Percentiles rank a stretch among this genome's conserved stretches.
phyloP scores from a whole-genome alignment of 257 asterid genomes.

The Thymus mandschuricus region DNA sequence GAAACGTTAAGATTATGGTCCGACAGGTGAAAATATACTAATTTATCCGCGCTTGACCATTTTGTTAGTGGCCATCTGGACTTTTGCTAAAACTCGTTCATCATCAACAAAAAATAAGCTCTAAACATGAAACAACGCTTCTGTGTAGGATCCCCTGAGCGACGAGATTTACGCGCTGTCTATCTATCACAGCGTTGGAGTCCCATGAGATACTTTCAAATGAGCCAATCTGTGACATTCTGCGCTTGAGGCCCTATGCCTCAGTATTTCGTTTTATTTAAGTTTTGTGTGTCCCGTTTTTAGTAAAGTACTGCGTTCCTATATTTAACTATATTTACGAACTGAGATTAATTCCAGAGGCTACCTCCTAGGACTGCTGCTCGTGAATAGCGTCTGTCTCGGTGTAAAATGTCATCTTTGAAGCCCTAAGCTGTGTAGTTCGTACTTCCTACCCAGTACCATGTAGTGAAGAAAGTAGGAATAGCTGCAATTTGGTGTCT shows the following conservation, averaged over 20 bases:
- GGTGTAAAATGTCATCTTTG: constrained; percentile 17
- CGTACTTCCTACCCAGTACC: constrained; percentile 9
- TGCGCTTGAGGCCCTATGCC: constrained; percentile 26
- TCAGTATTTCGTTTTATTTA: constrained; percentile 22
- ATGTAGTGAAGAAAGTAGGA: constrained; percentile 23
- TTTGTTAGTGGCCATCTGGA: constrained; percentile 38
- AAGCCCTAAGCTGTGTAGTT: constrained; percentile 16
- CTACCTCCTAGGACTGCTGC: constrained; percentile 28
- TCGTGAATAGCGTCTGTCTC: constrained; percentile 13
- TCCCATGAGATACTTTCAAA: constrained; percentile 29
- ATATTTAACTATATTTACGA: constrained; percentile 34
- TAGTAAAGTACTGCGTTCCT: constrained; percentile 28
- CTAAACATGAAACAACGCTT: constrained; percentile 56
- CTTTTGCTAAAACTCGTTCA: constrained; percentile 28
- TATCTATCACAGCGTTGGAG: constrained; percentile 33
- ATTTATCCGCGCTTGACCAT: constrained; percentile 44
- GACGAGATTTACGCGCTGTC: constrained; percentile 32
- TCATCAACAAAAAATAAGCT: constrained; percentile 31
- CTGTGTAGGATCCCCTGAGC: constrained; percentile 58
- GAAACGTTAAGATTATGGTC: constrained; percentile 47
- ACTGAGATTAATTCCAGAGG: constrained; percentile 27
- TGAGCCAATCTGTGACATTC: constrained; percentile 17
- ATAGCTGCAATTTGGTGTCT: constrained; percentile 3
- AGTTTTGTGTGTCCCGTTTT: constrained; percentile 24
- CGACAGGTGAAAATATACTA: constrained; percentile 64